Evolutionary conservation across 176 grass and related monocot species (phyloP).

Genomic region (Coix lacrymajobi): DNA sequence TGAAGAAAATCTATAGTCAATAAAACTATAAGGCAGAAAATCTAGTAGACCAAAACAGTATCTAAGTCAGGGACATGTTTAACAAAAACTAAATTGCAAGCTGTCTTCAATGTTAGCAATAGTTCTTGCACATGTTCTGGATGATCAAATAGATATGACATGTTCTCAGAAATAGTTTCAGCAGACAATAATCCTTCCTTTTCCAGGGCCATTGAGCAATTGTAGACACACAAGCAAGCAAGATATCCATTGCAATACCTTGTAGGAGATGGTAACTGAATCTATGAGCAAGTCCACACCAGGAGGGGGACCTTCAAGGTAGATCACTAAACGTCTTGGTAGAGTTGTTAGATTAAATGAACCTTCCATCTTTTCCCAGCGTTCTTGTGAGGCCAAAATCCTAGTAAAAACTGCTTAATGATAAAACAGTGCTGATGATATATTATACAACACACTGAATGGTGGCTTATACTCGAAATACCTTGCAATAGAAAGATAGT

Average conservation of each 20-base stretch:
- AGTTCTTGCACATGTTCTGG: background rate
- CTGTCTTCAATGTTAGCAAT: conserved; percentile 1
- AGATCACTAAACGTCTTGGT: conserved; percentile 53
- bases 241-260: conserved; percentile 32
- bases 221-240: background rate
- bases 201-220: background rate
- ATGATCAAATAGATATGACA: background rate
- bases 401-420: conserved; percentile 35
- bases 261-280: conserved; percentile 57
- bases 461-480: conserved; percentile 26
- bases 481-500: conserved; percentile 60
- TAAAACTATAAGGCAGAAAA: background rate
- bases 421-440: conserved; percentile 3
- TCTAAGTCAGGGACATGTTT: background rate
- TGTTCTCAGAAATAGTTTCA: conserved; percentile 10
- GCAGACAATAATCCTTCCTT: background rate
- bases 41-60: background rate
- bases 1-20: conserved; percentile 30
- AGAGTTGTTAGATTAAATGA: conserved; percentile 58
- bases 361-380: conserved; percentile 86
- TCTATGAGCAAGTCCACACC: conserved; percentile 85
- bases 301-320: conserved; percentile 73
- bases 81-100: background rate
- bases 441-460: conserved; percentile 10
- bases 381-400: conserved; percentile 45